These are phyloP conservation scores for Kuraishia capsulata DNA, from an alignment of 805 yeast genomes.

Conservation along the genomic window DNA sequence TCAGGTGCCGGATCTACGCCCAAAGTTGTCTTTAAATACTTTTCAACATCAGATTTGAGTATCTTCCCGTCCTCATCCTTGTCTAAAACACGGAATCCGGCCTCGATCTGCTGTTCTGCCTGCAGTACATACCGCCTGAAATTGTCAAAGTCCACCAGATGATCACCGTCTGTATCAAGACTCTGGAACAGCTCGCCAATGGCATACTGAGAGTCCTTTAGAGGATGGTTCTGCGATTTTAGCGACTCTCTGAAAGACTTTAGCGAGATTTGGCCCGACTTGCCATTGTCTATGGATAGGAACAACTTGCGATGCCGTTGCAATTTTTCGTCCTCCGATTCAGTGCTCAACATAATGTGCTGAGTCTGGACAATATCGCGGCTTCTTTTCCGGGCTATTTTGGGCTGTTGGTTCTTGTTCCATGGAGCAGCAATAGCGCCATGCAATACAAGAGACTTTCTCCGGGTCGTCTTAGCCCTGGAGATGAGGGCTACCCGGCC, in stretches of 20 bases:
- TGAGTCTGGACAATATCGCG: too few species aligned
- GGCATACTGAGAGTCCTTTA: conserved; percentile 51
- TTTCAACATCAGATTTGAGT: conserved; percentile 53
- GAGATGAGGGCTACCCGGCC: neutral
- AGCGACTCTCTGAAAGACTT: conserved; percentile 39
- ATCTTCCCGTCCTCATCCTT: conserved; percentile 66
- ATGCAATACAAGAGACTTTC: too few species aligned
- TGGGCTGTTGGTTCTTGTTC: too few species aligned
- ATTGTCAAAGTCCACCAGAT: conserved; percentile 51
- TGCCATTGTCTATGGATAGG: conserved; percentile 30
- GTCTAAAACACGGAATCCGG: conserved; percentile 64
- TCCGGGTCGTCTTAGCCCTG: too few species aligned
- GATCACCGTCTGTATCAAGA: conserved; percentile 50
- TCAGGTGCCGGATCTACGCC: conserved; percentile 42
- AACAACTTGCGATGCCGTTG: conserved; percentile 31
- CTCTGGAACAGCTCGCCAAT: conserved; percentile 46
- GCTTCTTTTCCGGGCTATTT: too few species aligned
- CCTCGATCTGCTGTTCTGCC: conserved; percentile 64
- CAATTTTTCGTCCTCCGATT: neutral
- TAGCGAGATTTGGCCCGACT: conserved; percentile 39
- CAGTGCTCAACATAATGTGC: neutral
- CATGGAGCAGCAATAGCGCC: too few species aligned
- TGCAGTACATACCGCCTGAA: conserved; percentile 54
- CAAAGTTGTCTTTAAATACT: conserved; percentile 47
- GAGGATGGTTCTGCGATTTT: conserved; percentile 48